These are phyloP conservation scores for Jacaranda copaia DNA, from an alignment of 257 asterid genomes.

Conservation along the genomic window DNA sequence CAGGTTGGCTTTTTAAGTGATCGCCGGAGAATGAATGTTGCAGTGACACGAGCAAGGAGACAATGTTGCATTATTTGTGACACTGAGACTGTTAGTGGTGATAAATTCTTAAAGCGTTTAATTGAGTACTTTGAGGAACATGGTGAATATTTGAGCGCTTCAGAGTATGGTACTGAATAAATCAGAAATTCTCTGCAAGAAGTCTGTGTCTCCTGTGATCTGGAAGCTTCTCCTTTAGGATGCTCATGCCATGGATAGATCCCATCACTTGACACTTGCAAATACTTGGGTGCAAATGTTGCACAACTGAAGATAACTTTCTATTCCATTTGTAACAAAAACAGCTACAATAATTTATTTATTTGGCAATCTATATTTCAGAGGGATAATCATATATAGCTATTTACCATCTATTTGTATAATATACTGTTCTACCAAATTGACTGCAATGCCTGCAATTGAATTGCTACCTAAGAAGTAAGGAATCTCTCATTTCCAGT, in stretches of 20 bases:
- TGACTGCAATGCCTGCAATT: neutral
- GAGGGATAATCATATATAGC: constrained; percentile 6
- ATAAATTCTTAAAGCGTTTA: constrained; percentile 83
- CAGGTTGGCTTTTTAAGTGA: constrained; percentile 98
- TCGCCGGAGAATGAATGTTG: constrained; percentile 94
- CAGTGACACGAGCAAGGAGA: constrained; percentile 97
- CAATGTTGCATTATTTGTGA: constrained; percentile 94
- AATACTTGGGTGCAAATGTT: constrained; percentile 5
- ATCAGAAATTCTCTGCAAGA: constrained; percentile 24
- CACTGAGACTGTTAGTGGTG: constrained; percentile 91
- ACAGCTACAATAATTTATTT: constrained; percentile 1
- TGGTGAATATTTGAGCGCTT: constrained; percentile 94
- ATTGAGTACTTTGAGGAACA: constrained; percentile 89
- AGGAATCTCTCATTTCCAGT: constrained; percentile 12
- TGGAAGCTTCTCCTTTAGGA: constrained; percentile 24
- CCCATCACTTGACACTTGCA: neutral
- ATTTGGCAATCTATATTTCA: constrained; percentile 1
- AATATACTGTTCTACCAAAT: neutral
- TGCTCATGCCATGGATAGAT: constrained; percentile 26
- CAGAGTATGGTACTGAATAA: constrained; percentile 62
- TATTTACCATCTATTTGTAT: constrained; percentile 9
- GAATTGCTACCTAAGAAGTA: neutral
- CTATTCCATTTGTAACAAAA: constrained; percentile 2
- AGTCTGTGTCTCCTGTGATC: constrained; percentile 11
- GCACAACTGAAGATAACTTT: constrained; percentile 21